Evolutionary conservation across 768 basidiomycete species (phyloP).

Genomic region (Suillus clintonianus): DNA sequence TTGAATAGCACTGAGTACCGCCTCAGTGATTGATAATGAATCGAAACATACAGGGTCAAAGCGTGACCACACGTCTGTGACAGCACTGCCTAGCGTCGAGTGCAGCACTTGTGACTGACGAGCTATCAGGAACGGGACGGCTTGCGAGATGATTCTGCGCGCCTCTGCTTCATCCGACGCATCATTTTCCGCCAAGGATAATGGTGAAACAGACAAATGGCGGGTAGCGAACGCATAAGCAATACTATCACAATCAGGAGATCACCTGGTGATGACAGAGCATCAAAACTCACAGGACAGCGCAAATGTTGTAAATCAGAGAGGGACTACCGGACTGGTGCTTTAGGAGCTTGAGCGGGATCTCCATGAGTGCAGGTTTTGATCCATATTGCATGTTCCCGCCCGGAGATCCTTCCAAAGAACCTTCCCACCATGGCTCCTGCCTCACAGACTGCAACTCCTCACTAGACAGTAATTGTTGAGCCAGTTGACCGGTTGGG

Average conservation of each 20-base stretch:
- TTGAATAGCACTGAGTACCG: slow-evolving; percentile 20
- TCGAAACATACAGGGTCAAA: slow-evolving; percentile 40
- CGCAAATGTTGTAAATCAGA: slow-evolving; percentile 69
- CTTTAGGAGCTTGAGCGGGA: slow-evolving; percentile 49
- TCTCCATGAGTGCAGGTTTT: slow-evolving; percentile 44
- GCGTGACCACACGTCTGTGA: slow-evolving; percentile 69
- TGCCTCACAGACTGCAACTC: slow-evolving; percentile 50
- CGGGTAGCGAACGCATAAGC: slow-evolving; percentile 71
- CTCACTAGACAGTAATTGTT: slow-evolving; percentile 58
- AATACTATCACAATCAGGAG: slow-evolving; percentile 43
- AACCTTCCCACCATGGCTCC: slow-evolving; percentile 76
- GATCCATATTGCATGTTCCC: slow-evolving; percentile 32
- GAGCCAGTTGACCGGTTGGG: slow-evolving; percentile 61
- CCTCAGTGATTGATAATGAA: neutral
- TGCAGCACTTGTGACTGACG: slow-evolving; percentile 58
- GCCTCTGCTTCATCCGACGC: slow-evolving; percentile 50
- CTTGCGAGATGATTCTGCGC: slow-evolving; percentile 45
- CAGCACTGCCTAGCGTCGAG: slow-evolving; percentile 47
- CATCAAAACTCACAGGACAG: slow-evolving; percentile 56
- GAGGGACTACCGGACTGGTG: slow-evolving; percentile 39
- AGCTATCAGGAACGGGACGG: slow-evolving; percentile 67
- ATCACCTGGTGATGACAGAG: neutral
- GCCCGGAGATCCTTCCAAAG: slow-evolving; percentile 6
- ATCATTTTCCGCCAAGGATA: slow-evolving; percentile 44
- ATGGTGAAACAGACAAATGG: slow-evolving; percentile 57